Percentiles rank a stretch among this genome's conserved stretches.
phyloP scores from a whole-genome alignment of 2,329 filamentous ascomycete genomes.

The Microcyclospora tardicrescens region DNA sequence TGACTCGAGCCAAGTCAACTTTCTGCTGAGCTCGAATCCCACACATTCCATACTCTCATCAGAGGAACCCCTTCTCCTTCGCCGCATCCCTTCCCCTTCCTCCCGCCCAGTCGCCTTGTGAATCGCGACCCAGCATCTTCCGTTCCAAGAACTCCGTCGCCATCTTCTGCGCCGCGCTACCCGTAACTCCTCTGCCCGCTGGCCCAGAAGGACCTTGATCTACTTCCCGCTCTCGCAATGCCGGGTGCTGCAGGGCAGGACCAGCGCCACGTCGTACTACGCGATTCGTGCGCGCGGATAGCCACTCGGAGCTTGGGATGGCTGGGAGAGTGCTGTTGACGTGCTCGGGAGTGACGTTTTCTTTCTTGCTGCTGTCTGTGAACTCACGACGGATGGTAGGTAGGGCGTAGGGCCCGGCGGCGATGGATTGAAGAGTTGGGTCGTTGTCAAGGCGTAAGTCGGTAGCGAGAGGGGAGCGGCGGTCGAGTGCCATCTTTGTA shows the following conservation, averaged over 20 bases:
- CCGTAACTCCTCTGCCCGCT: not conserved
- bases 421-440: conserved; percentile 20
- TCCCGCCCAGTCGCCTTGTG: no score
- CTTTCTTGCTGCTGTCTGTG: conserved; percentile 7
- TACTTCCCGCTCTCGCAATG: not conserved
- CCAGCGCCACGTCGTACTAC: conserved; percentile 1
- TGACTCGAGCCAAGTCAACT: no score
- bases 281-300: conserved; percentile 11
- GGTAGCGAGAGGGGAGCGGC: no score
- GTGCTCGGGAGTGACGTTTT: conserved; percentile 8
- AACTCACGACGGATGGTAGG: not conserved
- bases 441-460: conserved; percentile 5
- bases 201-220: not conserved
- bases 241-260: not conserved
- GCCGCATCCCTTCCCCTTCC: no score
- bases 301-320: conserved; percentile 20
- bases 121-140: no score
- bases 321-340: conserved; percentile 9
- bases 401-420: conserved; percentile 21
- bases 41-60: no score
- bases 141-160: not conserved
- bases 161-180: not conserved
- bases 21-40: no score
- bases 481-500: conserved; percentile 12
- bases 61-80: no score